Evolutionary conservation across 495 filamentous ascomycete genomes (phyloP), one percentile per base, ranked within the genome.

Genomic region (Cladorrhinum samala): DNA sequence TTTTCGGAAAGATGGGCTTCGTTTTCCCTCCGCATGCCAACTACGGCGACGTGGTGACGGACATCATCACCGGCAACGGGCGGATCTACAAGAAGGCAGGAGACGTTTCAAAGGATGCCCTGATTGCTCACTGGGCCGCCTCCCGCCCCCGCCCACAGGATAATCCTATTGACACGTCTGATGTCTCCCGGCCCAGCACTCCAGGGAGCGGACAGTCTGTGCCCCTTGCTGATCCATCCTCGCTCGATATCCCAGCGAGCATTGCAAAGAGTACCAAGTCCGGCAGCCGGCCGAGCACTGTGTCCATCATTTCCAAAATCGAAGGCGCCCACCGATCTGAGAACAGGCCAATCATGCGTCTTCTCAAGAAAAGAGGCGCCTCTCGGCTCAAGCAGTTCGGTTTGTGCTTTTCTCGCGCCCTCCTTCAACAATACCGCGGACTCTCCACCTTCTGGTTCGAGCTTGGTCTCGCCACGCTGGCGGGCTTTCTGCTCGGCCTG

Each of bases 401-500:
- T 61, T 69, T 77, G 33, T 77, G 74, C 53, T 64, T 79, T 33
- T 43, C 44, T 3, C 75, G 80, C 9, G 66, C 72, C 13, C 65
- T 80, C 24, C 68, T 75, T 2, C 81, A 84, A 62, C 81, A 83
- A 59, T 73, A 76, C 64, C 74, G 77, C 53, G 64, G 68, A 21
- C 67, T 61, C 36, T 64, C 71, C 2, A 59, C 67, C 4, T 73
- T 81, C 57, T 75, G 66, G 60, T 73, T 77, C 55, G 79, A 83
- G 58, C 73, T 83, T 48, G 68, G 66, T 21, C 66, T 78, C 21
- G 74, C 72, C 39, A 68, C 71, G 0, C 50, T 83, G 3, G 73
- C 74, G 0, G 80, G 81, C 2, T 54, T 77, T 33, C 63, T 84
- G 6, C 75, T 83, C 16, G 80, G 81, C 1, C 66, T 84, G 0